Evolutionary conservation across 1,284 basidiomycete species (phyloP).

Genomic region (Leccinum fuscescens): DNA sequence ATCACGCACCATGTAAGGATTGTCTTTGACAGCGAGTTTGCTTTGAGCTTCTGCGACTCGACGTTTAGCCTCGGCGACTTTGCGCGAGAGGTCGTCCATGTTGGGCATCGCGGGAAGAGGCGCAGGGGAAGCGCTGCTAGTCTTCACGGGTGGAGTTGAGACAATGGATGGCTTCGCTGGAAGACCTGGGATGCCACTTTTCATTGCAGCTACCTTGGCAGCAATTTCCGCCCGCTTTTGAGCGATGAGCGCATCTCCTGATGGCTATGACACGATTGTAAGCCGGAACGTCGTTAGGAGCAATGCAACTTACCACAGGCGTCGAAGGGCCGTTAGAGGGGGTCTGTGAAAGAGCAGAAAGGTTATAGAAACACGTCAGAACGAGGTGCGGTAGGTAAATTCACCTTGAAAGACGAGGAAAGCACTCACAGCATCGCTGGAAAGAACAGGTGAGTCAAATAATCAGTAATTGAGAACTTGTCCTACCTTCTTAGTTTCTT

Average conservation of each 20-base stretch:
- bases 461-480: slow-evolving; percentile 3
- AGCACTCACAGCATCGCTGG: slow-evolving; percentile 66
- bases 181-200: slow-evolving; percentile 42
- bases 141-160: slow-evolving; percentile 32
- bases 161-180: slow-evolving; percentile 20
- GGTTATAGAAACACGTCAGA: slow-evolving; percentile 73
- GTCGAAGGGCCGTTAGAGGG: slow-evolving; percentile 45
- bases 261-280: slow-evolving; percentile 33
- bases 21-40: slow-evolving; percentile 69
- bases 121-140: slow-evolving; percentile 38
- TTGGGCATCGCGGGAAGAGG: slow-evolving; percentile 40
- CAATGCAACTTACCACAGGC: slow-evolving; percentile 38
- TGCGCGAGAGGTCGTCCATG: slow-evolving; percentile 63
- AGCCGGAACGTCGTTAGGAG: slow-evolving; percentile 7
- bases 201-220: slow-evolving; percentile 81
- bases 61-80: slow-evolving; percentile 76
- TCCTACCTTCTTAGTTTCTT: slow-evolving; percentile 74
- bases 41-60: slow-evolving; percentile 77
- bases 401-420: slow-evolving; percentile 60
- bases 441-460: slow-evolving; percentile 22
- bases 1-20: slow-evolving; percentile 74
- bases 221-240: slow-evolving; percentile 83
- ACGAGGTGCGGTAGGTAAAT: slow-evolving; percentile 48
- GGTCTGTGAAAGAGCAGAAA: slow-evolving; percentile 52
- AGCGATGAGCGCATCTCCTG: slow-evolving; percentile 63